phyloP scores from a whole-genome alignment of 2,329 filamentous ascomycete species.

The Metarhizium anisopliae region DNA sequence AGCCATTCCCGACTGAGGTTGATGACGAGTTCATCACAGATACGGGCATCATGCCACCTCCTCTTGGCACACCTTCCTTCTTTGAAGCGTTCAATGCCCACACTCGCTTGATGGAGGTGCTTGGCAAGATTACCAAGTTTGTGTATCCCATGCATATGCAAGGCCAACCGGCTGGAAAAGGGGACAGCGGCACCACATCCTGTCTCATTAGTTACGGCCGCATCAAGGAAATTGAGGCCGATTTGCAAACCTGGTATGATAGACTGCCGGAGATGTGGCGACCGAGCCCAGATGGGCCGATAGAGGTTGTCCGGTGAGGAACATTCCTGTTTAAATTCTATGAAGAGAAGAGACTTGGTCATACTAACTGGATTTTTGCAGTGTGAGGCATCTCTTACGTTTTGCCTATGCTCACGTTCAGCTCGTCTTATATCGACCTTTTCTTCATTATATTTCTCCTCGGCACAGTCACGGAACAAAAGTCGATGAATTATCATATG shows the following conservation, averaged over 20 bases:
- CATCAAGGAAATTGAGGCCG: slow-evolving; percentile 55
- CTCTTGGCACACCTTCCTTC: slow-evolving; percentile 46
- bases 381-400: slow-evolving; percentile 64
- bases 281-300: slow-evolving; percentile 66
- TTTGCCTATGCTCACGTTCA: slow-evolving; percentile 79
- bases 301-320: slow-evolving; percentile 66
- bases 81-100: slow-evolving; percentile 60
- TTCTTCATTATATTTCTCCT: slow-evolving; percentile 73
- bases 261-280: slow-evolving; percentile 66
- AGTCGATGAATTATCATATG: slow-evolving; percentile 70
- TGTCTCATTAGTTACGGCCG: slow-evolving; percentile 55
- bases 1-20: slow-evolving; percentile 54
- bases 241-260: slow-evolving; percentile 55
- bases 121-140: slow-evolving; percentile 54
- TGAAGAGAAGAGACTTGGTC: not conserved
- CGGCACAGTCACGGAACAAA: slow-evolving; percentile 44
- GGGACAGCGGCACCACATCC: slow-evolving; percentile 34
- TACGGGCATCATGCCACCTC: slow-evolving; percentile 45
- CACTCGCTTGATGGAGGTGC: slow-evolving; percentile 52
- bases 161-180: slow-evolving; percentile 35
- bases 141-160: slow-evolving; percentile 56
- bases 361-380: slow-evolving; percentile 13
- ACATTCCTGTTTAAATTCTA: not conserved
- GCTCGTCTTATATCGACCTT: slow-evolving; percentile 73
- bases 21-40: slow-evolving; percentile 60